phyloP scores from a whole-genome alignment of 2,329 filamentous ascomycete species.

The Fusarium nygamai region DNA sequence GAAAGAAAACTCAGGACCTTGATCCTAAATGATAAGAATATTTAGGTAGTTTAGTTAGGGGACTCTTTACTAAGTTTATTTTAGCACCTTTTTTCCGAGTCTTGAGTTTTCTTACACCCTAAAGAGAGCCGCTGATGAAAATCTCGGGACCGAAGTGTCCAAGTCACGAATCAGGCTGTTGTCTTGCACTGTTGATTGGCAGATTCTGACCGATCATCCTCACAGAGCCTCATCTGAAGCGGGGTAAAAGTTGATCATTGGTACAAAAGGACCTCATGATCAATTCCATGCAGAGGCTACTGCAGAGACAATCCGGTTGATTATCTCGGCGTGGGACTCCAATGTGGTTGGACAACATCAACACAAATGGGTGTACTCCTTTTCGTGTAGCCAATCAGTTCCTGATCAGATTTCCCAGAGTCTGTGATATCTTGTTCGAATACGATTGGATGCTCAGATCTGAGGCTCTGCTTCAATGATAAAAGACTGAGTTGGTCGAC shows the following conservation, averaged over 20 bases:
- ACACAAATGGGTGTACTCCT: no score
- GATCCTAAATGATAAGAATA: no score
- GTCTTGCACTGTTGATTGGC: accelerated
- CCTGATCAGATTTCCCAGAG: accelerated
- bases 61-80: no score
- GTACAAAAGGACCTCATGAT: not conserved
- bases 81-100: no score
- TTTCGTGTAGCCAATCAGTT: not conserved
- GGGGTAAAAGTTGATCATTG: not conserved
- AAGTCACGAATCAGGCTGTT: not conserved
- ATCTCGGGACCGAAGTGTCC: not conserved
- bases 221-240: not conserved
- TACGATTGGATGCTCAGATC: not conserved
- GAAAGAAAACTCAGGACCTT: no score
- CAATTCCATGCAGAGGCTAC: not conserved
- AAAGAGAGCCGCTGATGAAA: not conserved
- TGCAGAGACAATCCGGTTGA: not conserved
- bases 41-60: no score
- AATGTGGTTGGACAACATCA: not conserved
- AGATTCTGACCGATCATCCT: not conserved
- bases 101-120: no score
- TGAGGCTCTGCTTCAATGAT: not conserved
- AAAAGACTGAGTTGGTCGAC: not conserved
- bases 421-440: not conserved
- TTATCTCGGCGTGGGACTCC: not conserved